Evolutionary conservation across 441 rosid genomes (phyloP).

Genomic region (Brassica balearica): DNA sequence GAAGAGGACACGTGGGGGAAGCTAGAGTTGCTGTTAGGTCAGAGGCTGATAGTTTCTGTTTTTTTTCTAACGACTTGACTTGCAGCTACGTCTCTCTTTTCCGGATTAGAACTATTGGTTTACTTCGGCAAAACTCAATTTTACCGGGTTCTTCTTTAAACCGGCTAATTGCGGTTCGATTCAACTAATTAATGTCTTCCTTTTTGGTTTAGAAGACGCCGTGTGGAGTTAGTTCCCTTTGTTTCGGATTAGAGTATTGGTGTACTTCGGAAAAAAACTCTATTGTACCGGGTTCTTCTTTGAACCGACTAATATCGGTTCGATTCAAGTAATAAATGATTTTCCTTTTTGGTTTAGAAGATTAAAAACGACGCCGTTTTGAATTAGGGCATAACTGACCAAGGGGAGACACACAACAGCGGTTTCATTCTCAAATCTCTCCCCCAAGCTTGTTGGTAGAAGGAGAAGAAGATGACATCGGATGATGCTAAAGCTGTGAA

Average conservation of each 20-base stretch:
- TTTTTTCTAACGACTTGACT: not conserved
- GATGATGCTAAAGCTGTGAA: slow-evolving; percentile 59
- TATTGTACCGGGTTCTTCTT: not conserved
- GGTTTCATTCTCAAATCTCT: slow-evolving; percentile 31
- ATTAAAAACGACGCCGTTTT: slow-evolving; percentile 38
- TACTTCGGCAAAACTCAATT: no score
- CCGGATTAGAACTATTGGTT: no score
- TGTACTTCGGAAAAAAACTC: no score
- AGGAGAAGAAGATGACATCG: slow-evolving; percentile 58
- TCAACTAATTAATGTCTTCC: no score
- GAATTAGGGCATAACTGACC: slow-evolving; percentile 34
- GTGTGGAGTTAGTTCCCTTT: no score
- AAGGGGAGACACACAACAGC: slow-evolving; percentile 13
- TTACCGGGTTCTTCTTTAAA: not conserved
- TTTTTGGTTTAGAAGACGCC: no score
- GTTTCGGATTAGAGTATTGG: no score
- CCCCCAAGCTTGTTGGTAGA: not conserved
- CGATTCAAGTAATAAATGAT: not conserved
- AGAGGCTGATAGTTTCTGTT: slow-evolving; percentile 31
- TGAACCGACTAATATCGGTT: slow-evolving; percentile 11
- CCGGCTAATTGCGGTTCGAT: no score
- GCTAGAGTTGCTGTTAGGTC: slow-evolving; percentile 28
- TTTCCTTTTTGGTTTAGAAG: not conserved
- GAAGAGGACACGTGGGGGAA: slow-evolving; percentile 38
- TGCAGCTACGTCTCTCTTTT: not conserved